These are phyloP conservation scores for Aspergillus coremiiformis DNA, from an alignment of 495 filamentous ascomycete species.

Conservation along the genomic window DNA sequence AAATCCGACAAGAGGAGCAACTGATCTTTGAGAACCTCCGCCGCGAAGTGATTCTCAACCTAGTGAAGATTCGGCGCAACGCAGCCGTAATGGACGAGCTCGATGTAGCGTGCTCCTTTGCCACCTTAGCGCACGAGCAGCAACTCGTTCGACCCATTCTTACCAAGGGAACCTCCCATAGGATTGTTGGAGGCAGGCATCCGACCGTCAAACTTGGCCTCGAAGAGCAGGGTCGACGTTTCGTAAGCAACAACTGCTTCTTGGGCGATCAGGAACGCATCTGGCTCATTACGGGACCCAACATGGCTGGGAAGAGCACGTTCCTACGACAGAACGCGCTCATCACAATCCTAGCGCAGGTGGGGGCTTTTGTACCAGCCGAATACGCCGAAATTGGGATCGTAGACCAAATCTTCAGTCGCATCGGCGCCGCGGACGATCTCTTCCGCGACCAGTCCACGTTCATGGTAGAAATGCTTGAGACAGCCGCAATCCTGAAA, in stretches of 20 bases:
- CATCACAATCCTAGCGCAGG: constrained; percentile 86
- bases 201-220: constrained; percentile 82
- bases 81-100: constrained; percentile 85
- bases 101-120: constrained; percentile 80
- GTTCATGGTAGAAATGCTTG: constrained; percentile 68
- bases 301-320: constrained; percentile 97
- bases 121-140: constrained; percentile 66
- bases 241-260: constrained; percentile 82
- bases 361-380: constrained; percentile 86
- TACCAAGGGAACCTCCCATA: constrained; percentile 48
- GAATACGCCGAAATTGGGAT: constrained; percentile 75
- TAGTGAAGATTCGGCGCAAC: constrained; percentile 79
- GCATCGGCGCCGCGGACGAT: constrained; percentile 89
- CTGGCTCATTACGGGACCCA: constrained; percentile 94
- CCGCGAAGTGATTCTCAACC: constrained; percentile 63
- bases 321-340: constrained; percentile 92
- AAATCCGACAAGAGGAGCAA: constrained; percentile 74
- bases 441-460: constrained; percentile 88
- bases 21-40: constrained; percentile 64
- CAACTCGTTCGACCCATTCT: constrained; percentile 65
- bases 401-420: constrained; percentile 86
- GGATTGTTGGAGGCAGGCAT: constrained; percentile 77
- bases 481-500: constrained; percentile 46
- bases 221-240: constrained; percentile 68
- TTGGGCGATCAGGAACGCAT: constrained; percentile 61